Percentiles rank a stretch among this genome's conserved stretches.
Conservation (phyloP, 169 alveolate genomes). For the Plasmodium reichenowi region DNA sequence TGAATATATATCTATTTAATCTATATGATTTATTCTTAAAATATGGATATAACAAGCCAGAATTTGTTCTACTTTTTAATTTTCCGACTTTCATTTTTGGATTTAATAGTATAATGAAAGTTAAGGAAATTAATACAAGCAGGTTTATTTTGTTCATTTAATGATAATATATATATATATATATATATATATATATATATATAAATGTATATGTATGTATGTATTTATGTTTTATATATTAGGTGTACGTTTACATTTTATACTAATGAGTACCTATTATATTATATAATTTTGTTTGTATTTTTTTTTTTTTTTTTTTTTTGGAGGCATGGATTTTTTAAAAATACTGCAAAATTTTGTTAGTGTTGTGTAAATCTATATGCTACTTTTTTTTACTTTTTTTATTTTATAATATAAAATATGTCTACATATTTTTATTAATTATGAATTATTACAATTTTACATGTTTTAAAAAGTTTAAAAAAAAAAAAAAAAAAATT, state of each 20-base stretch:
- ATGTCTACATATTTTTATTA: too few relatives aligned
- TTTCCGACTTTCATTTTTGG: neutral
- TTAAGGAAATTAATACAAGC: constrained; percentile 9
- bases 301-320: too few relatives aligned
- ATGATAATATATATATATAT: neutral
- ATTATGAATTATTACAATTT: too few relatives aligned
- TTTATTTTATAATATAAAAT: neutral
- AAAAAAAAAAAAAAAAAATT: too few relatives aligned
- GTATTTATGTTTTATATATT: neutral
- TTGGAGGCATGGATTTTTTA: too few relatives aligned
- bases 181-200: neutral
- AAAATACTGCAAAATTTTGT: too few relatives aligned
- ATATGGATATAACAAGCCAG: neutral
- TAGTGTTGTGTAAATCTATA: neutral
- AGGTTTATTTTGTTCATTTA: constrained; percentile 44
- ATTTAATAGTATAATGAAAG: constrained; percentile 15
- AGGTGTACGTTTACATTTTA: neutral
- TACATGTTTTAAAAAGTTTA: too few relatives aligned
- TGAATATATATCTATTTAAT: neutral
- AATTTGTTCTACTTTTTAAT: constrained; percentile 33
- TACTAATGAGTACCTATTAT: neutral
- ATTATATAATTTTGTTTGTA: too few relatives aligned
- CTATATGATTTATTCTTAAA: constrained; percentile 6
- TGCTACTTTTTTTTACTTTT: neutral
- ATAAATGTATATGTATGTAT: neutral